These are phyloP conservation scores for Ambrosia artemisiifolia DNA, from an alignment of 129 eudicot genomes.

Conservation along the genomic window DNA sequence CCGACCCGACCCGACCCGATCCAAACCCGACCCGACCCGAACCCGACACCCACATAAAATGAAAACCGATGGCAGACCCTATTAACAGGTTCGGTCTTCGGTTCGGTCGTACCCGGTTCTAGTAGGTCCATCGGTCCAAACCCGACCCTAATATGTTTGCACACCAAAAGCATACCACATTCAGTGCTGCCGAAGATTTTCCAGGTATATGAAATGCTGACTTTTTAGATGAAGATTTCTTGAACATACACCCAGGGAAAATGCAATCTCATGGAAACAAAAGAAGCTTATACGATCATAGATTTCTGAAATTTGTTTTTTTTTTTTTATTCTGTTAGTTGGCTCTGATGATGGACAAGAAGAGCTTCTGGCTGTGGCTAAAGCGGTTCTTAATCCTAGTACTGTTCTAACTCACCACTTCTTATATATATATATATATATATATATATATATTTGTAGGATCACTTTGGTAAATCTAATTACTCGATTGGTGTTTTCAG, in stretches of 20 bases:
- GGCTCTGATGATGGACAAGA: constrained; percentile 82
- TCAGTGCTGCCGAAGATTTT: constrained; percentile 59
- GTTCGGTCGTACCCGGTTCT: no score
- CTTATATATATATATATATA: not conserved
- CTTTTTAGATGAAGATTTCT: not conserved
- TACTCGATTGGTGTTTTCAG: constrained; percentile 36
- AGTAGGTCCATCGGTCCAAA: no score
- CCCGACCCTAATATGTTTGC: no score
- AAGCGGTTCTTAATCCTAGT: constrained; percentile 67
- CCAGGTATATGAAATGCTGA: constrained; percentile 45
- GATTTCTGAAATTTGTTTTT: constrained; percentile 18
- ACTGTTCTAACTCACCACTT: constrained; percentile 20
- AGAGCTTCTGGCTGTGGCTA: constrained; percentile 80
- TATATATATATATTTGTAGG: no score
- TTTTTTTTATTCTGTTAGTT: constrained; percentile 39
- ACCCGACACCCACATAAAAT: no score
- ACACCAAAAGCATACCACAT: constrained; percentile 58
- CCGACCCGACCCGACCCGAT: no score
- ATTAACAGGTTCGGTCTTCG: no score
- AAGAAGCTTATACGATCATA: not conserved
- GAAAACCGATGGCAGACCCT: no score
- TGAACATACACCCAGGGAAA: not conserved
- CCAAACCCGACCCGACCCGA: no score
- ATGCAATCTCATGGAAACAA: not conserved
- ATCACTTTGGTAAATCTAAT: constrained; percentile 6